Evolutionary conservation across 176 grass and related monocot species (phyloP).

Genomic region (Musa itinerans): DNA sequence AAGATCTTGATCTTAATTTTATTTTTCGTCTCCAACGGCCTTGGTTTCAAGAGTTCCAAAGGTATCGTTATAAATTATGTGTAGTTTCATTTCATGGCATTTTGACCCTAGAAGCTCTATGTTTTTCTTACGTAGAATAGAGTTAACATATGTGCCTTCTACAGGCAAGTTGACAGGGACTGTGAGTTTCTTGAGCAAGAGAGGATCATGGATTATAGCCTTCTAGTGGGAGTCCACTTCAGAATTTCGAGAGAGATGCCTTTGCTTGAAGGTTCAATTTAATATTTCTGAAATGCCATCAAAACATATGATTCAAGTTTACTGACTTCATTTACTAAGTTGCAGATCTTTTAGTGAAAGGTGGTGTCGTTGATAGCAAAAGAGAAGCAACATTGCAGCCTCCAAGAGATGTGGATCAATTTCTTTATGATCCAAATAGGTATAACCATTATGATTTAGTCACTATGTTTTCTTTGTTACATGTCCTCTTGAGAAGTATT

Average conservation of each 20-base stretch:
- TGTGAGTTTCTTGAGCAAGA: slow-evolving; percentile 95
- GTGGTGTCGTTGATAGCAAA: neutral
- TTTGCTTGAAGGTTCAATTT: slow-evolving; percentile 4
- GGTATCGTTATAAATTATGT: slow-evolving; percentile 32
- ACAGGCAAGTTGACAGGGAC: slow-evolving; percentile 95
- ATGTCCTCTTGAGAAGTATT: neutral
- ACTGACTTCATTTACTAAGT: neutral
- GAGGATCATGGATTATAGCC: slow-evolving; percentile 99
- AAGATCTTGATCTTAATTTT: slow-evolving; percentile 97
- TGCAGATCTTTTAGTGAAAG: slow-evolving; percentile 1
- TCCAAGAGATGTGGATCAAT: slow-evolving; percentile 24
- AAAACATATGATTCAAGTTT: neutral
- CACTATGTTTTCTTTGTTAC: neutral
- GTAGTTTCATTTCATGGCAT: neutral
- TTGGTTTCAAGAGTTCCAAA: slow-evolving; percentile 92
- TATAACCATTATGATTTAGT: neutral
- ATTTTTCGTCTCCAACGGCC: slow-evolving; percentile 84
- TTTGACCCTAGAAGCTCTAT: neutral
- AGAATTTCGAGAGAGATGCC: slow-evolving; percentile 14
- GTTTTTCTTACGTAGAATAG: slow-evolving; percentile 6
- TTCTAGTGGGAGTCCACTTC: slow-evolving; percentile 89
- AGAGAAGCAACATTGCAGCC: slow-evolving; percentile 1
- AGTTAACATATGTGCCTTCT: slow-evolving; percentile 9
- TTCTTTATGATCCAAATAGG: slow-evolving; percentile 18
- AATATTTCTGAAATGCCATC: slow-evolving; percentile 4